Percentiles rank a stretch among this genome's conserved stretches.
Evolutionary conservation across 2,329 filamentous ascomycete species (phyloP).

Genomic region (Fusarium sp.): DNA sequence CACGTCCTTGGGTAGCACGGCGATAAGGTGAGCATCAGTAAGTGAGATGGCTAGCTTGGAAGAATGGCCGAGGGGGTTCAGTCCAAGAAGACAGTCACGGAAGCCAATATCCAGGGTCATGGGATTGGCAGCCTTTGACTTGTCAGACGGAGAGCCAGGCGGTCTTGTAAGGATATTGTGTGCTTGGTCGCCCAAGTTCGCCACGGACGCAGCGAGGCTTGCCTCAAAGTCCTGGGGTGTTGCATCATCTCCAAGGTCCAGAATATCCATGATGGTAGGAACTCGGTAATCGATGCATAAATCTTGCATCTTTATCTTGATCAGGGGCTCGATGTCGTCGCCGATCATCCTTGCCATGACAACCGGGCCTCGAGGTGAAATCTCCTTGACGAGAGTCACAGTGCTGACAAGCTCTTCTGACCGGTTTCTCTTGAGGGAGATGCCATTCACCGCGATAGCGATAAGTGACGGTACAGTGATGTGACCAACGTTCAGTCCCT

Average conservation of each 20-base stretch:
- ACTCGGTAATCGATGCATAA: slow-evolving; percentile 90
- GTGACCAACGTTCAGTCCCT: slow-evolving; percentile 78
- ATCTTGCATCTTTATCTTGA: slow-evolving; percentile 90
- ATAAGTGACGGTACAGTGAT: slow-evolving; percentile 87
- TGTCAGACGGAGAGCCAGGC: slow-evolving; percentile 40
- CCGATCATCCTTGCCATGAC: slow-evolving; percentile 91
- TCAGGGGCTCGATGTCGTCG: slow-evolving; percentile 91
- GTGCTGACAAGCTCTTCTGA: slow-evolving; percentile 78
- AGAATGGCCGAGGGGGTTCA: slow-evolving; percentile 81
- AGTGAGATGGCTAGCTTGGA: slow-evolving; percentile 85
- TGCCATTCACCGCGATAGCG: slow-evolving; percentile 77
- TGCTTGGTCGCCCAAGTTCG: slow-evolving; percentile 76
- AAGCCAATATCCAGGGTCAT: slow-evolving; percentile 80
- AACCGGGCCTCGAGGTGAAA: slow-evolving; percentile 58
- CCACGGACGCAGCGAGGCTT: slow-evolving; percentile 82
- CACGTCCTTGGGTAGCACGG: slow-evolving; percentile 73
- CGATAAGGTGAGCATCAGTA: slow-evolving; percentile 80
- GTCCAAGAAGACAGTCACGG: slow-evolving; percentile 82
- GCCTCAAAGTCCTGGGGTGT: slow-evolving; percentile 80
- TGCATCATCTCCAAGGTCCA: slow-evolving; percentile 75
- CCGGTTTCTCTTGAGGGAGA: slow-evolving; percentile 73
- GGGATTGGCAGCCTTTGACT: slow-evolving; percentile 60
- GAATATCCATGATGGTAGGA: slow-evolving; percentile 81
- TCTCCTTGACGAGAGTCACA: slow-evolving; percentile 45
- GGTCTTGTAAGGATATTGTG: slow-evolving; percentile 58